Percentiles rank a stretch among this genome's conserved stretches.
phyloP scores from a whole-genome alignment of 2,329 filamentous ascomycete species.

The Escovopsis weberi region DNA sequence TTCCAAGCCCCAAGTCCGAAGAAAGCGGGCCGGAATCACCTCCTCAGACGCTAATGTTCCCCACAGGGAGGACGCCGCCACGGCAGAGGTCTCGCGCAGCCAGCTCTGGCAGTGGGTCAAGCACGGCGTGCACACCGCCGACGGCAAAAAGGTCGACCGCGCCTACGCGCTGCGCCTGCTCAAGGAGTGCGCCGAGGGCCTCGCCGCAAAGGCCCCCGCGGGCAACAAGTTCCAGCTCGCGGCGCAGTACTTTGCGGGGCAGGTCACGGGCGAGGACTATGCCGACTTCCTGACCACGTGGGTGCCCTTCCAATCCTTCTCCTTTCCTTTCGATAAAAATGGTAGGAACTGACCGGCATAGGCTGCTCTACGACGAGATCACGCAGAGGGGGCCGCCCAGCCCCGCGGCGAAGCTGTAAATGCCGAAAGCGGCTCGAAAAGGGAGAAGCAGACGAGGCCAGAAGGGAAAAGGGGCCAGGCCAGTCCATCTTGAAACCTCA shows the following conservation, averaged over 20 bases:
- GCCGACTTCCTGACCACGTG: slow-evolving; percentile 85
- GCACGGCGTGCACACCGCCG: slow-evolving; percentile 57
- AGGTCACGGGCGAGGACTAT: slow-evolving; percentile 95
- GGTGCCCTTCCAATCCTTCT: slow-evolving; percentile 20
- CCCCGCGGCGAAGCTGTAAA: slow-evolving; percentile 48
- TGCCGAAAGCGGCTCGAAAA: background rate
- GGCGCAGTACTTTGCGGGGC: slow-evolving; percentile 79
- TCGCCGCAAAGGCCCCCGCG: slow-evolving; percentile 60
- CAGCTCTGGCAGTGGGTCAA: slow-evolving; percentile 96
- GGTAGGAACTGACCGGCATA: slow-evolving; percentile 19
- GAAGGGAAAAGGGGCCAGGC: background rate
- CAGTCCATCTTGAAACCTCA: no score
- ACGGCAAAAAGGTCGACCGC: slow-evolving; percentile 90
- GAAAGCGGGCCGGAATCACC: no score
- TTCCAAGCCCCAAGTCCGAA: no score
- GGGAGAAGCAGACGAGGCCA: background rate
- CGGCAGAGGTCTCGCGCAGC: slow-evolving; percentile 83
- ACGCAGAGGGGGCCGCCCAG: slow-evolving; percentile 51
- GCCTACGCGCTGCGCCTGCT: slow-evolving; percentile 75
- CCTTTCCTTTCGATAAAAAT: background rate
- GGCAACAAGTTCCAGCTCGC: slow-evolving; percentile 88
- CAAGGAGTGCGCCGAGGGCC: slow-evolving; percentile 66
- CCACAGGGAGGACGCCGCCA: slow-evolving; percentile 75
- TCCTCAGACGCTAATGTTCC: slow-evolving; percentile 2
- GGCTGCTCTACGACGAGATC: slow-evolving; percentile 77